Conservation (phyloP, 805 yeast species). For the Hagleromyces aurorensis region DNA sequence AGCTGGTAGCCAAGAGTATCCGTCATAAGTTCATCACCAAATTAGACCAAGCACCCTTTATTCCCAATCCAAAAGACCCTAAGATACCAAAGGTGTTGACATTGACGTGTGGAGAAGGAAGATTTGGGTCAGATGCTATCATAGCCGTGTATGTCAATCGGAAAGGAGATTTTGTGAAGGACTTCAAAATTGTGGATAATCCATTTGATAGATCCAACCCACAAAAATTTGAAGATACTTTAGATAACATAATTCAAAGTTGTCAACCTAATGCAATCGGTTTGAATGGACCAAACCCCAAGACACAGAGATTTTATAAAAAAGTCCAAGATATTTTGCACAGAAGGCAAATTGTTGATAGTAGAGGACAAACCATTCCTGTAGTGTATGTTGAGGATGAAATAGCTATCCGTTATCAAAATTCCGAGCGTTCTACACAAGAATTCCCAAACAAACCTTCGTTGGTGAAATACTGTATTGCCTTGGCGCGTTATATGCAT, state of each 20-base stretch:
- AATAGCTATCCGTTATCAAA: slow-evolving; percentile 81
- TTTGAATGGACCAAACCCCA: slow-evolving; percentile 78
- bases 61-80: slow-evolving; percentile 75
- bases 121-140: slow-evolving; percentile 71
- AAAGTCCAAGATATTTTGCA: slow-evolving; percentile 49
- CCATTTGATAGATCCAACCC: slow-evolving; percentile 44
- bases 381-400: slow-evolving; percentile 87
- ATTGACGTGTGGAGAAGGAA: slow-evolving; percentile 81
- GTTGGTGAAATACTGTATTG: slow-evolving; percentile 76
- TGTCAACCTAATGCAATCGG: slow-evolving; percentile 86
- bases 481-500: slow-evolving; percentile 85
- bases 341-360: slow-evolving; percentile 46
- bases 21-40: slow-evolving; percentile 61
- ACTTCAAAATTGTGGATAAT: slow-evolving; percentile 67
- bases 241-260: slow-evolving; percentile 51
- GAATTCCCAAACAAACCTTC: slow-evolving; percentile 84
- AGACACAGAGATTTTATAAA: slow-evolving; percentile 53
- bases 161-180: slow-evolving; percentile 69
- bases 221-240: slow-evolving; percentile 56
- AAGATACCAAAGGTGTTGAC: slow-evolving; percentile 81
- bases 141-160: slow-evolving; percentile 75
- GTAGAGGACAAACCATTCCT: slow-evolving; percentile 50
- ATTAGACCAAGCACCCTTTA: slow-evolving; percentile 89
- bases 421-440: slow-evolving; percentile 60
- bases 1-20: slow-evolving; percentile 57